Evolutionary conservation across 202 grass and related monocot genomes (phyloP), one percentile per base, ranked within the genome.

Genomic region (Eragrostis tef): DNA sequence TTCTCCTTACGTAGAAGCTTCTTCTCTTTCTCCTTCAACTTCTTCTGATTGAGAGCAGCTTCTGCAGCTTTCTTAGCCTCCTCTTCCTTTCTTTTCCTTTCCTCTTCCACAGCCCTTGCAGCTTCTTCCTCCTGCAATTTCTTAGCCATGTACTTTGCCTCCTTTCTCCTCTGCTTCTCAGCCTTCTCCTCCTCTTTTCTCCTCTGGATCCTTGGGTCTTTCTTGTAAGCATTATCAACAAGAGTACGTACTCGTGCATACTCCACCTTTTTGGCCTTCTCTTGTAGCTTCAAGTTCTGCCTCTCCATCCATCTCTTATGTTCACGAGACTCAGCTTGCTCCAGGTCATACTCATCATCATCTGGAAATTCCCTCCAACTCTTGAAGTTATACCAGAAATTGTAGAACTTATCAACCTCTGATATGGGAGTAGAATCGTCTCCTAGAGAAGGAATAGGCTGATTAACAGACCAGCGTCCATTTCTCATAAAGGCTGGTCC

Each of bases 291-390:
- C 2, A 65, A 20, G 68, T 97, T 97, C 72, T 97, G 94, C 79
- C 94, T 92, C 88, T 97, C 94, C 94, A 97, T 97, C 94, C 94
- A 97, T 84, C 94, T 90, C 79, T 87, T 97, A 78, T 97, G 94
- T 64, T 97, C 94, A 73, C 94, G 92, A 65, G 94, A 94, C 63
- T 97, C 94, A 26, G 94, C 94, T 94, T 97, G 91, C 71, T 97
- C 94, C 44, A 97, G 17, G 76, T 97, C 94, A 87, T 94, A 97
- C 67, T 97, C 94, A 69, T 97, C 94, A 42, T 73, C 89, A 79
- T 92, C 83, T 1, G 94, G 94, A 72, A 92, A 97, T 73, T 97
- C 94, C 31, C 94, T 90, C 94, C 94, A 97, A 66, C 91, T 97
- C 84, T 97, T 97, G 52, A 97, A 97, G 21, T 72, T 64, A 69